Conservation (phyloP, 2,329 filamentous ascomycete species). For the Cryphonectria naterciae region DNA sequence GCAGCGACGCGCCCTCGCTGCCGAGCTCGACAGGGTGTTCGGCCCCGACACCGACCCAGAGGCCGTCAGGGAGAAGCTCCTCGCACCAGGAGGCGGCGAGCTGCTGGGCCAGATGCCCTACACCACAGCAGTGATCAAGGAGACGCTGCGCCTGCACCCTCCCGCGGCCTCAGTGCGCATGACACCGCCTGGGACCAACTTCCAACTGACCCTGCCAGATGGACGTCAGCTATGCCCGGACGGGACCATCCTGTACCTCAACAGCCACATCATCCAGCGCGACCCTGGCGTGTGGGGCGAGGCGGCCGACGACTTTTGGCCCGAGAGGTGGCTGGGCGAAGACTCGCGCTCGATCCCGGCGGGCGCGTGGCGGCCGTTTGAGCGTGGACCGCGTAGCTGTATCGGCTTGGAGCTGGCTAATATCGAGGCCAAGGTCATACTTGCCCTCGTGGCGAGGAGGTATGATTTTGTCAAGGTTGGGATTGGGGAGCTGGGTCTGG, state of each 20-base stretch:
- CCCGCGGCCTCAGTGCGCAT: constrained; percentile 40
- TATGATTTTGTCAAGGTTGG: constrained; percentile 42
- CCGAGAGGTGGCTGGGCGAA: constrained; percentile 45
- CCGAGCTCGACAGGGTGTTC: constrained; percentile 43
- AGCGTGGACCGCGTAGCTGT: constrained; percentile 56
- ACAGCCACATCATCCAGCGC: constrained; percentile 41
- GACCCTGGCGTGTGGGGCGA: constrained; percentile 42
- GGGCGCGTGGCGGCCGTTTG: constrained; percentile 57
- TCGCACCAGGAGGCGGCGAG: constrained; percentile 36
- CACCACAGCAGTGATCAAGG: constrained; percentile 25
- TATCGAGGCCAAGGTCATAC: constrained; percentile 39
- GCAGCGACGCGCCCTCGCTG: constrained; percentile 36
- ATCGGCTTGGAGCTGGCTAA: constrained; percentile 59
- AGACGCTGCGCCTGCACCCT: constrained; percentile 23
- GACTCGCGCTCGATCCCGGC: constrained; percentile 33
- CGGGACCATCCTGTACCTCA: constrained; percentile 42
- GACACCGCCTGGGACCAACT: constrained; percentile 34
- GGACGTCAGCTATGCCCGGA: constrained; percentile 39
- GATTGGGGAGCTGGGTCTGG: constrained; percentile 35
- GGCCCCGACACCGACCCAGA: constrained; percentile 37
- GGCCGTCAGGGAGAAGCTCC: constrained; percentile 35
- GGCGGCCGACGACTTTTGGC: constrained; percentile 41
- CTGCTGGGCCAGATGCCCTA: constrained; percentile 38
- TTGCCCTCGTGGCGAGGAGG: constrained; percentile 37
- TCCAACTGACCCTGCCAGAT: constrained; percentile 37